Evolutionary conservation across 1,284 basidiomycete species (phyloP).

Genomic region (Tilletia walkeri): DNA sequence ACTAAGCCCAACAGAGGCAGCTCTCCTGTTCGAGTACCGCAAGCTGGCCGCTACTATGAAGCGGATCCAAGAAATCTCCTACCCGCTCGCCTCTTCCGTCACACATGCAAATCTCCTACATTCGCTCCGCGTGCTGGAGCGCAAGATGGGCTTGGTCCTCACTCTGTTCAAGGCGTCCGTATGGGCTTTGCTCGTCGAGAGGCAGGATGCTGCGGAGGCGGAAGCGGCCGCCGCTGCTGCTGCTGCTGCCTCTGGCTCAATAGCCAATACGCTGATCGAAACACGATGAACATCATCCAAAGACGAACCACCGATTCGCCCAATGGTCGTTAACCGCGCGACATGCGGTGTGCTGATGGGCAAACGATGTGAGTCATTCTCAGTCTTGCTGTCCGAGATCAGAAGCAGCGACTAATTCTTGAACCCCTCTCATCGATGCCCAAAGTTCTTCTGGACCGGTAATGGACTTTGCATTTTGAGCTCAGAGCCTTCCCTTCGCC

Average conservation of each 20-base stretch:
- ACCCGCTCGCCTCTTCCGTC: conserved; percentile 60
- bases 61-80: conserved; percentile 54
- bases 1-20: conserved; percentile 40
- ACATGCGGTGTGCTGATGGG: too few relatives aligned
- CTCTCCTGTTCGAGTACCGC: conserved; percentile 50
- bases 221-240: conserved; percentile 17
- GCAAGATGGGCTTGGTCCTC: conserved; percentile 81
- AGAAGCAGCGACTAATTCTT: too few relatives aligned
- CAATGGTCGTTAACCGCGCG: too few relatives aligned
- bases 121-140: conserved; percentile 77
- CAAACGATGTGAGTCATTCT: too few relatives aligned
- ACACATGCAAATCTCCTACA: conserved; percentile 75
- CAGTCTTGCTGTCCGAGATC: too few relatives aligned
- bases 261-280: neutral
- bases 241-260: neutral
- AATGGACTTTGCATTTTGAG: too few relatives aligned
- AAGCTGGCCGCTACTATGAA: conserved; percentile 46
- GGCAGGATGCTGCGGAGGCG: conserved; percentile 63
- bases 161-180: conserved; percentile 87
- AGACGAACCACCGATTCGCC: too few relatives aligned
- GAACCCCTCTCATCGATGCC: too few relatives aligned
- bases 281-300: too few relatives aligned
- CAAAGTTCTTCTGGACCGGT: too few relatives aligned
- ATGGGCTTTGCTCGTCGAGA: conserved; percentile 88
- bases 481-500: too few relatives aligned